Percentiles rank a stretch among this genome's conserved stretches.
Evolutionary conservation across 2,329 filamentous ascomycete species (phyloP).

Genomic region (Calonectria pseudoreteaudii): DNA sequence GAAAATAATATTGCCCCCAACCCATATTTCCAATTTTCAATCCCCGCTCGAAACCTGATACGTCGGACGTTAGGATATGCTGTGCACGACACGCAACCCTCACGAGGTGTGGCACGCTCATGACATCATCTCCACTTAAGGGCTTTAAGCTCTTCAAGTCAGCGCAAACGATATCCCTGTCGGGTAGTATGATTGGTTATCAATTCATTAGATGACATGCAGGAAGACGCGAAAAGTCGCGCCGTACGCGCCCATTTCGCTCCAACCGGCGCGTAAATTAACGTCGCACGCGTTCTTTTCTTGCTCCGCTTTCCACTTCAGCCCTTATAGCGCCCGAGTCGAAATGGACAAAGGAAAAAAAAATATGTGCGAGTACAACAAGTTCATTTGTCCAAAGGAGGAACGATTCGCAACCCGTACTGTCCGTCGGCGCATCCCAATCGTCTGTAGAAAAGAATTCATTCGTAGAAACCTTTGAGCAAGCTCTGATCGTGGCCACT

Average conservation of each 20-base stretch:
- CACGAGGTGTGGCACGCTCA: slow-evolving; percentile 17
- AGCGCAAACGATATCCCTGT: background rate
- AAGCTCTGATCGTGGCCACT: slow-evolving; percentile 18
- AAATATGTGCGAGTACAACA: slow-evolving; percentile 7
- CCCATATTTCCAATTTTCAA: background rate
- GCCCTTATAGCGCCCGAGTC: background rate
- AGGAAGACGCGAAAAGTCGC: slow-evolving; percentile 39
- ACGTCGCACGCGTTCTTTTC: slow-evolving; percentile 29
- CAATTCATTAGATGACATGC: slow-evolving; percentile 24
- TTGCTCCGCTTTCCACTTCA: slow-evolving; percentile 19
- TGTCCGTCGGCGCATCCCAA: slow-evolving; percentile 30
- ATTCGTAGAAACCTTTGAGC: slow-evolving; percentile 17
- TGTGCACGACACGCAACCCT: background rate
- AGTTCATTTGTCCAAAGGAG: slow-evolving; percentile 10
- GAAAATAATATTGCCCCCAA: background rate
- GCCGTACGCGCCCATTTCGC: slow-evolving; percentile 30
- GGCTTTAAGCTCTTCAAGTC: background rate
- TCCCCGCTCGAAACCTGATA: background rate
- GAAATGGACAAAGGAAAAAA: slow-evolving; percentile 26
- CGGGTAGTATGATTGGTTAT: slow-evolving; percentile 36
- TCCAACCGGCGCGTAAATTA: slow-evolving; percentile 43
- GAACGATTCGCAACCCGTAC: slow-evolving; percentile 19
- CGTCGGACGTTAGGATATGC: background rate
- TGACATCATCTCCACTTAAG: slow-evolving; percentile 35
- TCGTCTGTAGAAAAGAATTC: slow-evolving; percentile 31